Evolutionary conservation across 2,329 filamentous ascomycete species (phyloP).

Genomic region (Fusarium sp.): DNA sequence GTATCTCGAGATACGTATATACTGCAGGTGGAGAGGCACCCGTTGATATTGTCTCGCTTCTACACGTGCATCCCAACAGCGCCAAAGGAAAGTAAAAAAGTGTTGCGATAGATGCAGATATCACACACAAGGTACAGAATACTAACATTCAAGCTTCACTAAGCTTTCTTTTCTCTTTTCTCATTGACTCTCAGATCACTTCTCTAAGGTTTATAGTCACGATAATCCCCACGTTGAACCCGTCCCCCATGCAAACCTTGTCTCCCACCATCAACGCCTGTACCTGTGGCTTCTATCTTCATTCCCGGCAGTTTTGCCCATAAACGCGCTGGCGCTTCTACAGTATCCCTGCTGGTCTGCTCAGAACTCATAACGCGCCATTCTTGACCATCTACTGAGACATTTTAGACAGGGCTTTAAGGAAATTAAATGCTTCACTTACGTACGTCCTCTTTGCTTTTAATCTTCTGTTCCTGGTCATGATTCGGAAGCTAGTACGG

Average conservation of each 20-base stretch:
- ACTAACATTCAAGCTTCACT: background rate
- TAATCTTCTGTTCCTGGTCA: background rate
- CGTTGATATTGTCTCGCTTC: background rate
- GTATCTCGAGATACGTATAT: background rate
- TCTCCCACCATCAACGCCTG: conserved; percentile 24
- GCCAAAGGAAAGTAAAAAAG: background rate
- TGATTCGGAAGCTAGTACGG: background rate
- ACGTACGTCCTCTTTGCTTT: background rate
- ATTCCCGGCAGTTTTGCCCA: conserved; percentile 1
- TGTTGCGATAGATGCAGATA: conserved; percentile 4
- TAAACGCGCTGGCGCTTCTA: conserved; percentile 2
- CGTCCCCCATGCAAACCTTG: conserved; percentile 5
- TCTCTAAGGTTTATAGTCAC: background rate
- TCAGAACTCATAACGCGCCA: background rate
- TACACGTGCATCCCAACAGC: background rate
- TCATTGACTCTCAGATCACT: background rate
- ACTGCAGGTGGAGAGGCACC: conserved; percentile 11
- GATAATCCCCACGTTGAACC: conserved; percentile 5
- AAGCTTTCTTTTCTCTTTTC: background rate
- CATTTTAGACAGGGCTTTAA: background rate
- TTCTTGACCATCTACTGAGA: background rate
- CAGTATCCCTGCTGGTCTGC: background rate
- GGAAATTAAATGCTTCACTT: background rate
- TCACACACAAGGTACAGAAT: background rate
- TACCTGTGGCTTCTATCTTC: background rate